Evolutionary conservation across 2,329 filamentous ascomycete genomes (phyloP).

Genomic region (Monilinia laxa): DNA sequence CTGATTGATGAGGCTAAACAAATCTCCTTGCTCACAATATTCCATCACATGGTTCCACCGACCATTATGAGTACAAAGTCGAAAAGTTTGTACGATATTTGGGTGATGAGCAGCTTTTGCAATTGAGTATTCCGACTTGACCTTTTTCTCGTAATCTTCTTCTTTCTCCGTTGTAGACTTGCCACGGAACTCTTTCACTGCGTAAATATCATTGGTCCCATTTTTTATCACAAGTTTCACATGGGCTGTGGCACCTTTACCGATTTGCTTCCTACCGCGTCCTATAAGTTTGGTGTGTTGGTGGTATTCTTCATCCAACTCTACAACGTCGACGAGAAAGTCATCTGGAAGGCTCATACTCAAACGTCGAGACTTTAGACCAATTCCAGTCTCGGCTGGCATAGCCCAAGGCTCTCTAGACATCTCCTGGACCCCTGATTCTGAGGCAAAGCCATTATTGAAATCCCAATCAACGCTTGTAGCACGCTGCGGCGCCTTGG

Average conservation of each 20-base stretch:
- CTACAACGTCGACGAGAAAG: slow-evolving; percentile 68
- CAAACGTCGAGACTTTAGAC: slow-evolving; percentile 75
- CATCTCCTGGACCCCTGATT: slow-evolving; percentile 35
- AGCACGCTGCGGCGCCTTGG: slow-evolving; percentile 22
- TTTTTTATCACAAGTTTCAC: slow-evolving; percentile 78
- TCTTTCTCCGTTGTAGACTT: slow-evolving; percentile 67
- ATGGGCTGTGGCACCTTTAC: slow-evolving; percentile 79
- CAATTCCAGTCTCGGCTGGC: slow-evolving; percentile 67
- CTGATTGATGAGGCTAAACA: slow-evolving; percentile 73
- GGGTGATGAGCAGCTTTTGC: slow-evolving; percentile 82
- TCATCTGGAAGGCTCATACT: slow-evolving; percentile 73
- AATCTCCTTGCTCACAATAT: slow-evolving; percentile 78
- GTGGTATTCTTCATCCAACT: slow-evolving; percentile 68
- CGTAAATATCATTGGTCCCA: slow-evolving; percentile 65
- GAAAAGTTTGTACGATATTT: slow-evolving; percentile 78
- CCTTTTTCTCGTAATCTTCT: slow-evolving; percentile 80
- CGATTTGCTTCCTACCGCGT: slow-evolving; percentile 71
- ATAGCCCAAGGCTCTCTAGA: slow-evolving; percentile 55
- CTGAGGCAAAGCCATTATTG: neutral
- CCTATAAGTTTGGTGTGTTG: slow-evolving; percentile 69
- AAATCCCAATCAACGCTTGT: slow-evolving; percentile 37
- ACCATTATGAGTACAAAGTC: slow-evolving; percentile 68
- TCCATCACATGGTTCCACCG: slow-evolving; percentile 94
- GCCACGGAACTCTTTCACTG: slow-evolving; percentile 83
- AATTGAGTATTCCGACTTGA: slow-evolving; percentile 88